A percentile compares a stretch with the other conserved stretches of the same genome.
These are phyloP conservation scores for Phytophthora macrochlamydospora DNA, from an alignment of 352 stramenopile species.

Conservation along the genomic window DNA sequence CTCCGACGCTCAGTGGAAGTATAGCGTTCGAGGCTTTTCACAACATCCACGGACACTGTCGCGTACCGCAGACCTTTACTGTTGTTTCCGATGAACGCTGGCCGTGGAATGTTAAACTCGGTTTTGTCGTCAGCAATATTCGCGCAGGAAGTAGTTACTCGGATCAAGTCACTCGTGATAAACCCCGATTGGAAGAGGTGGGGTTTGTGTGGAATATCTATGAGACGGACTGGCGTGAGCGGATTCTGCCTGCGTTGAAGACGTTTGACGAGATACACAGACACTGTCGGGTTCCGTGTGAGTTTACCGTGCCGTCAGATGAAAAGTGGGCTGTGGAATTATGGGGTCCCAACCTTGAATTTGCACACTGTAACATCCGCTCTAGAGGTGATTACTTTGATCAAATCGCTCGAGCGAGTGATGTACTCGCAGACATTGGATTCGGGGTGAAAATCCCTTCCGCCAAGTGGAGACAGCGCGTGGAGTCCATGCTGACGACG, in stretches of 20 bases:
- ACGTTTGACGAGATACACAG: background rate
- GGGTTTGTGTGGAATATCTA: constrained; percentile 18
- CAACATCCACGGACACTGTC: no score
- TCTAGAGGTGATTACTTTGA: constrained; percentile 2
- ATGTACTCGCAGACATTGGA: constrained; percentile 3
- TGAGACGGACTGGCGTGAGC: constrained; percentile 9
- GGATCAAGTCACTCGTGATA: constrained; percentile 12
- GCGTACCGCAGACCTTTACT: no score
- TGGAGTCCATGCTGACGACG: constrained; percentile 16
- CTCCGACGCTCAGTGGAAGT: no score
- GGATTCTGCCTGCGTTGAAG: constrained; percentile 12
- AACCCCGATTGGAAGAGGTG: constrained; percentile 5
- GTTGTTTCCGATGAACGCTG: constrained; percentile 15
- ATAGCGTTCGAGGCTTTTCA: no score
- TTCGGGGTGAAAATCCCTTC: constrained; percentile 6
- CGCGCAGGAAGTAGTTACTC: constrained; percentile 4
- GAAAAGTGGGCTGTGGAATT: constrained; percentile 5
- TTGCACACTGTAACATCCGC: constrained; percentile 9
- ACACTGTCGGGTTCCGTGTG: background rate
- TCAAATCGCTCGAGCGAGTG: constrained; percentile 4
- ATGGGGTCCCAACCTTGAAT: background rate
- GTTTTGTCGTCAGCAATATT: constrained; percentile 14
- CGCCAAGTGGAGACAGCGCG: constrained; percentile 13
- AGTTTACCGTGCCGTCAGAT: constrained; percentile 12
- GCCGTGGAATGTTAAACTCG: constrained; percentile 3